phyloP scores from a whole-genome alignment of 2,329 filamentous ascomycete species.

The Keithomyces neogunnii region DNA sequence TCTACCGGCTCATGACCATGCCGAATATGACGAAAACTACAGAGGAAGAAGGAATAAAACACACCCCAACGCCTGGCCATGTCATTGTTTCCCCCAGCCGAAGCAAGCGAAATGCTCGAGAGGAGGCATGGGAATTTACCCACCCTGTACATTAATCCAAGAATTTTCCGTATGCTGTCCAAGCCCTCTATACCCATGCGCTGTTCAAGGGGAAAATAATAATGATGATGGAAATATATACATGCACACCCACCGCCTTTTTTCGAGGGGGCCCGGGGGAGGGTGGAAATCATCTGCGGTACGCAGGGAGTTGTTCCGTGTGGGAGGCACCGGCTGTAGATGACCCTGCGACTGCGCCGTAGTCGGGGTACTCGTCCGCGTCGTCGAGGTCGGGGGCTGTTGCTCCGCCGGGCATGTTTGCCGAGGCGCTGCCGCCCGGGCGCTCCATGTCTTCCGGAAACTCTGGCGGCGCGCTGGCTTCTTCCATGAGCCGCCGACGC shows the following conservation, averaged over 20 bases:
- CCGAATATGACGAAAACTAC: no score
- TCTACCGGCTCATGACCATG: no score
- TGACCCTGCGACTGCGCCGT: constrained; percentile 18
- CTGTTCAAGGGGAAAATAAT: neutral
- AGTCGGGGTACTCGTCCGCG: constrained; percentile 33
- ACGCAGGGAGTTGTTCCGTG: constrained; percentile 29
- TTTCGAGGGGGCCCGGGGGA: no score
- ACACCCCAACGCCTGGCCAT: no score
- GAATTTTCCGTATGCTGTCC: neutral
- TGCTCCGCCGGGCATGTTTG: constrained; percentile 25
- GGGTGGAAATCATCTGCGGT: constrained; percentile 24
- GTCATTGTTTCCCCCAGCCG: no score
- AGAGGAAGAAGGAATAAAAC: no score
- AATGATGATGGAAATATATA: neutral
- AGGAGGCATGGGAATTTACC: neutral
- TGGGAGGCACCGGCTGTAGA: constrained; percentile 8
- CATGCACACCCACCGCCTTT: neutral
- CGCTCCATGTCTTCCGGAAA: constrained; percentile 45
- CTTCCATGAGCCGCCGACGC: constrained; percentile 50
- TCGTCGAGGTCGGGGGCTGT: constrained; percentile 51
- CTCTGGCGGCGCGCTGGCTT: constrained; percentile 55
- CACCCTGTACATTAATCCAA: neutral
- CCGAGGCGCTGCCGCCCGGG: constrained; percentile 20
- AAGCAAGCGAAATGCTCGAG: no score
- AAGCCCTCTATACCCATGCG: neutral